Evolutionary conservation across 106 monocot genomes (phyloP), one percentile per base, ranked within the genome.

Genomic region (Triglochin maritima): DNA sequence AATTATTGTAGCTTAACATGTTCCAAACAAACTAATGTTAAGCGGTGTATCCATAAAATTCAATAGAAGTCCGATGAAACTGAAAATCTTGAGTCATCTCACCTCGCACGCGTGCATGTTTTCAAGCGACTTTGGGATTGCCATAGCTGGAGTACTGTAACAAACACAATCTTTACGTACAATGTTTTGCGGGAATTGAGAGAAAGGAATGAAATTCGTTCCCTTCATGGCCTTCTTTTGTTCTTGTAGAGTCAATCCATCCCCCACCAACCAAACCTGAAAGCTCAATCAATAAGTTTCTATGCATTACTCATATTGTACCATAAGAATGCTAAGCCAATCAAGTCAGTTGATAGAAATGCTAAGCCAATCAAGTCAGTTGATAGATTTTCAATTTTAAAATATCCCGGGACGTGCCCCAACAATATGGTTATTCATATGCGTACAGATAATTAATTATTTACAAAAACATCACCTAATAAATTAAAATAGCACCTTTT

Each of bases 31-130:
- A 29, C 29, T 29, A 29, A 29, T 29, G 29, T 29, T 29, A 29
- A 29, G 29, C 1, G 29, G 29, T 52, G 9, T 8, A 8, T 52
- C 11, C 7, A 52, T 8, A 52, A 52, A 52, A 52, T 14, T 13
- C 10, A 59, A 59, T 15, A 59, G 17, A 17, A 59, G 1, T 14
- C 6, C 6, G 17, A 17, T 14, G 17, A 63, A 43, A 44, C 8
- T 4, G 45, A 46, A 17, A 10, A 43, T 44, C 8, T 6, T 43
- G 6, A 15, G 15, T 29, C 29, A 29, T 29, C 29, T 29, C 29
- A 89, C 88, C 88, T 89, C 85, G 50, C 89, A 89, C 0, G 82
- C 12, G 57, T 89, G 89, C 42, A 85, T 46, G 71, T 89, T 85
- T 73, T 89, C 82, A 13, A 78, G 79, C 9, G 67, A 53, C 52